Conservation (phyloP, 305 asterid species). For the Solanum hybrid region DNA sequence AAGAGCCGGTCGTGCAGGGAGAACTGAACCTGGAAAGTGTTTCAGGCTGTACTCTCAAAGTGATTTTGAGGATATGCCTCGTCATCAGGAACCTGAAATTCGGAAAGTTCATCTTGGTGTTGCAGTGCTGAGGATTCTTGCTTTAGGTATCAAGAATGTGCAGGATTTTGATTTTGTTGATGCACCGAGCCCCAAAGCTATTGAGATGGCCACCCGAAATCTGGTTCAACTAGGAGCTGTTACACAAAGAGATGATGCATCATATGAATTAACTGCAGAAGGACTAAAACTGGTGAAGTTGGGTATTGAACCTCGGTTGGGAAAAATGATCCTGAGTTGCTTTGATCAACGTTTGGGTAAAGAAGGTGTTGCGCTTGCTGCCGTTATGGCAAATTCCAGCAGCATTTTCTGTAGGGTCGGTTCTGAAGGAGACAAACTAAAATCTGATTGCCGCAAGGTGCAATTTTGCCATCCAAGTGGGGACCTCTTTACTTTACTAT, state of each 20-base stretch:
- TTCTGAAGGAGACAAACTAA: constrained; percentile 44
- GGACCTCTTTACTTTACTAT: constrained; percentile 82
- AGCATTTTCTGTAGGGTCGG: constrained; percentile 93
- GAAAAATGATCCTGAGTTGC: constrained; percentile 71
- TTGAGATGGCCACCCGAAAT: constrained; percentile 66
- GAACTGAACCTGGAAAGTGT: constrained; percentile 87
- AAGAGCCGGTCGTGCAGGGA: constrained; percentile 94
- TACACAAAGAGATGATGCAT: constrained; percentile 19
- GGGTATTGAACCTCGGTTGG: constrained; percentile 93
- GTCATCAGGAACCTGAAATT: constrained; percentile 87
- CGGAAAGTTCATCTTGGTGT: constrained; percentile 82
- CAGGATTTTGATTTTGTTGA: constrained; percentile 73
- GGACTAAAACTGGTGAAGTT: constrained; percentile 67
- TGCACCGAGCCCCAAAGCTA: constrained; percentile 59
- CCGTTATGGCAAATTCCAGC: constrained; percentile 80
- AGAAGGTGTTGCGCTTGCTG: constrained; percentile 90
- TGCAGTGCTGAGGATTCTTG: constrained; percentile 83
- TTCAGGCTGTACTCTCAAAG: constrained; percentile 60
- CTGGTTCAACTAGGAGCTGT: constrained; percentile 77
- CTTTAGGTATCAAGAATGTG: constrained; percentile 68
- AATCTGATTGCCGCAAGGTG: constrained; percentile 82
- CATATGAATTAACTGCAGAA: constrained; percentile 40
- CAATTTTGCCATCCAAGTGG: constrained; percentile 81
- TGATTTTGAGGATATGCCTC: constrained; percentile 56
- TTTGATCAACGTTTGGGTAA: constrained; percentile 43